Evolutionary conservation across 495 filamentous ascomycete species (phyloP).

Genomic region (Glarea lozoyensis): DNA sequence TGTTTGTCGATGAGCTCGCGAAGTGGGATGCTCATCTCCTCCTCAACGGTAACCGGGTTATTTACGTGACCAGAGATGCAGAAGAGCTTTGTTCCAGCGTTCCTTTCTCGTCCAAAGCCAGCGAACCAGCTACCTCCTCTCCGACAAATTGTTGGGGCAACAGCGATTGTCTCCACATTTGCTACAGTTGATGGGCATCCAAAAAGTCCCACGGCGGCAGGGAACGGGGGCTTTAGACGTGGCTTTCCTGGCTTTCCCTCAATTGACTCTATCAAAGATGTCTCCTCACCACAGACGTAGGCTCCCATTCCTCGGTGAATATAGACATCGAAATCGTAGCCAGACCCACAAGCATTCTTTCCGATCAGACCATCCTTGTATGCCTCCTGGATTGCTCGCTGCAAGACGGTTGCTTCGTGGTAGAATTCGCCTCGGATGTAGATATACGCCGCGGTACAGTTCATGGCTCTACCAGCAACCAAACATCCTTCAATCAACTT

Average conservation of each 20-base stretch:
- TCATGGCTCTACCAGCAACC: slow-evolving; percentile 94
- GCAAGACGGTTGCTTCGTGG: slow-evolving; percentile 88
- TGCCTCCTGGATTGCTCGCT: slow-evolving; percentile 93
- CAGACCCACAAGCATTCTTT: slow-evolving; percentile 93
- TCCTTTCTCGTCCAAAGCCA: slow-evolving; percentile 85
- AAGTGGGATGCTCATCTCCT: slow-evolving; percentile 96
- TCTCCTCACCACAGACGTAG: slow-evolving; percentile 97
- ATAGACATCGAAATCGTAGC: slow-evolving; percentile 97
- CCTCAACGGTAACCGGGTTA: slow-evolving; percentile 94
- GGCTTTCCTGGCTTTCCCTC: slow-evolving; percentile 99
- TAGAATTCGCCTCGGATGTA: slow-evolving; percentile 99
- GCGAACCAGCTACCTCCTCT: slow-evolving; percentile 90
- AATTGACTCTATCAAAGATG: slow-evolving; percentile 91
- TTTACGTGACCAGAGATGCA: slow-evolving; percentile 99
- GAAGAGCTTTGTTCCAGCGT: slow-evolving; percentile 94
- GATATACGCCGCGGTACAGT: slow-evolving; percentile 96
- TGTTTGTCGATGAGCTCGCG: slow-evolving; percentile 94
- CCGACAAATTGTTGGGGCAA: slow-evolving; percentile 91
- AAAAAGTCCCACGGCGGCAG: slow-evolving; percentile 92
- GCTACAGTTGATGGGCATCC: slow-evolving; percentile 96
- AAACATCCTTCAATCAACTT: slow-evolving; percentile 97
- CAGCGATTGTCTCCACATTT: slow-evolving; percentile 95
- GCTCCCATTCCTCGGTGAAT: slow-evolving; percentile 95
- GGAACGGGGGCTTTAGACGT: slow-evolving; percentile 96
- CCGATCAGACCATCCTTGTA: slow-evolving; percentile 89